Conservation (phyloP, 441 rosid species). For the Euphorbia schlechtendalii region DNA sequence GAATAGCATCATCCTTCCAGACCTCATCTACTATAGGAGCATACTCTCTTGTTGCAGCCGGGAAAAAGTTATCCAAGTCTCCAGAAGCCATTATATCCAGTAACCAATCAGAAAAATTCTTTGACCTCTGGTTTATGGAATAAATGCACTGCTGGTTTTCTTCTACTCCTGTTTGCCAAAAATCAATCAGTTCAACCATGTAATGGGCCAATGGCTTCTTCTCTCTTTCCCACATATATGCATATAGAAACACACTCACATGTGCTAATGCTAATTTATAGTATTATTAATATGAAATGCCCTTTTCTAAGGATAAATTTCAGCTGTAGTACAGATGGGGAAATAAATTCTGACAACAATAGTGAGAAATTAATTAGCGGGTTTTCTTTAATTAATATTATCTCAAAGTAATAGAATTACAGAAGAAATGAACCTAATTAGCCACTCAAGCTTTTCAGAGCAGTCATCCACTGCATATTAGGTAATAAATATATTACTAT, state of each 20-base stretch:
- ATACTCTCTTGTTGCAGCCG: conserved; percentile 95
- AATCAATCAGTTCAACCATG: conserved; percentile 15
- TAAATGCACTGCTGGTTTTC: conserved; percentile 41
- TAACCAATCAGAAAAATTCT: too few relatives aligned
- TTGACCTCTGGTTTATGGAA: conserved; percentile 67
- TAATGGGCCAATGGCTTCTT: background rate
- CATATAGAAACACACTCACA: background rate
- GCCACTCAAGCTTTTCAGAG: too few relatives aligned
- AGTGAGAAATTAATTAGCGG: too few relatives aligned
- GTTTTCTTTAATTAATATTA: too few relatives aligned
- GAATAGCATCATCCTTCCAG: conserved; percentile 86
- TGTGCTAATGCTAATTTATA: background rate
- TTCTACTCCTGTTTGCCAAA: conserved; percentile 23
- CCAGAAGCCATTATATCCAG: conserved; percentile 93
- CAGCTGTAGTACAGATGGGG: too few relatives aligned
- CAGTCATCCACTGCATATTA: too few relatives aligned
- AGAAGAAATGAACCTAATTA: too few relatives aligned
- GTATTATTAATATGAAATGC: too few relatives aligned
- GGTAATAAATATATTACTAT: too few relatives aligned
- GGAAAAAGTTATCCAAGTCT: conserved; percentile 87
- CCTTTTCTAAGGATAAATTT: too few relatives aligned
- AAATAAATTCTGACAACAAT: too few relatives aligned
- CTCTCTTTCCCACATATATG: background rate
- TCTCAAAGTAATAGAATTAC: too few relatives aligned
- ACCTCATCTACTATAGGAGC: conserved; percentile 93